Base-by-base conservation (phyloP, 345 rosid species). In the Excoecaria cochinchinensis region DNA sequence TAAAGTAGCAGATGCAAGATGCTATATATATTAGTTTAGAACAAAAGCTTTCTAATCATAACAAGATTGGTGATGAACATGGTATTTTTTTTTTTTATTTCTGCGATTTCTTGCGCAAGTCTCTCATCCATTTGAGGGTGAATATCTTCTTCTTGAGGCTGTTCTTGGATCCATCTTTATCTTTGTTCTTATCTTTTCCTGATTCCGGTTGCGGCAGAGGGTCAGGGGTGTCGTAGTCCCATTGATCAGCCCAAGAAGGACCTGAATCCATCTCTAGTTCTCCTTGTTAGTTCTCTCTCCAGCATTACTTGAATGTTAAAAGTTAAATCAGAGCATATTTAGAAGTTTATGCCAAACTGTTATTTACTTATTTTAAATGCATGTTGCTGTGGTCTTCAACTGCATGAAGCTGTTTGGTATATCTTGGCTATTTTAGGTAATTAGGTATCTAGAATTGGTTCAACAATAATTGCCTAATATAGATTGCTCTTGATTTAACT, bases 181-280 rank as follows among this genome's bases (percentile, higher is more conserved):
- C 77, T 69, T 75, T 82, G 77, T 75, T 85, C 75, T 22, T 59
- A 51, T 79, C 74, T 8, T 77, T 67, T 0, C 73, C 81, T 0
- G 80, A 71, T 1, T 72, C 47, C 7, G 68, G 40, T 24, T 50
- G 78, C 4, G 85, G 74, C n/a, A 70, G 82, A 50, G 86, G 87
- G 11, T 86, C 88, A 21, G 83, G 76, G 10, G 72, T 67, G 69
- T 80, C n/a, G 36, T 63, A 71, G 58, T 89, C 92, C 92, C 92
- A 87, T 80, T 87, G 90, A 63, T 89, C 92, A n/a, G 92, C 90
- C 92, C 92, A 87, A 1, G 90, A 87, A 22, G 70, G 74, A 31
- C 88, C 92, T n/a, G 84, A 76, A 82, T 87, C 88, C 92, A 86
- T 87, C 31, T 71, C 70, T 44, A 24, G 19, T 50, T 59, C 12